Conservation (phyloP, 2,329 filamentous ascomycete species). For the Mollisiaceae sp. region DNA sequence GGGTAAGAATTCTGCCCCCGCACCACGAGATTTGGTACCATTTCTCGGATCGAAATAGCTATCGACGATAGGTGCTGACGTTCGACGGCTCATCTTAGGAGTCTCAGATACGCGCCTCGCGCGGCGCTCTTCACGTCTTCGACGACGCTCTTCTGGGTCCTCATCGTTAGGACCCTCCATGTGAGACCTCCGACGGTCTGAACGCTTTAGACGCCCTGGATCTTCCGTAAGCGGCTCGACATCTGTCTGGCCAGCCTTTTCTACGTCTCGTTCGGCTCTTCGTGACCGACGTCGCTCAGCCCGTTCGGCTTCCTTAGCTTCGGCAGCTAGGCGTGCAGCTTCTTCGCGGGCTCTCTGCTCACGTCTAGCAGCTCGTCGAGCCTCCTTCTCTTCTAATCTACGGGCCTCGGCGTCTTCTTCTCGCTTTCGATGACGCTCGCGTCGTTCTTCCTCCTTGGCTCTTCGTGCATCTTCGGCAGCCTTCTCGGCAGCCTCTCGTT, state of each 20-base stretch:
- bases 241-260: slow-evolving; percentile 48
- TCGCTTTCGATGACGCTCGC: slow-evolving; percentile 59
- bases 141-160: slow-evolving; percentile 56
- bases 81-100: slow-evolving; percentile 47
- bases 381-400: slow-evolving; percentile 62
- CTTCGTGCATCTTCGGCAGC: slow-evolving; percentile 58
- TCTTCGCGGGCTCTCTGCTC: slow-evolving; percentile 57
- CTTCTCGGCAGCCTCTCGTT: slow-evolving; percentile 55
- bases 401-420: slow-evolving; percentile 62
- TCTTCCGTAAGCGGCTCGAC: slow-evolving; percentile 54
- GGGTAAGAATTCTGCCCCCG: slow-evolving; percentile 35
- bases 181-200: slow-evolving; percentile 56
- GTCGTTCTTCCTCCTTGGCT: slow-evolving; percentile 60
- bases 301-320: slow-evolving; percentile 50
- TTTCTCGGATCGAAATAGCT: slow-evolving; percentile 53
- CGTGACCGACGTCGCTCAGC: slow-evolving; percentile 56
- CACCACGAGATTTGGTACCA: slow-evolving; percentile 47
- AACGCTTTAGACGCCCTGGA: slow-evolving; percentile 46
- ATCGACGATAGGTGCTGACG: slow-evolving; percentile 50
- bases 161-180: slow-evolving; percentile 53
- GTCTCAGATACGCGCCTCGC: slow-evolving; percentile 46
- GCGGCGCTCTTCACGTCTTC: slow-evolving; percentile 58
- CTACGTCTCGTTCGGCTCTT: slow-evolving; percentile 48
- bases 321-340: slow-evolving; percentile 39
- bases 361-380: slow-evolving; percentile 59